These are phyloP conservation scores for Rhynchospora pubera DNA, from an alignment of 176 grass and related monocot species.

Conservation along the genomic window DNA sequence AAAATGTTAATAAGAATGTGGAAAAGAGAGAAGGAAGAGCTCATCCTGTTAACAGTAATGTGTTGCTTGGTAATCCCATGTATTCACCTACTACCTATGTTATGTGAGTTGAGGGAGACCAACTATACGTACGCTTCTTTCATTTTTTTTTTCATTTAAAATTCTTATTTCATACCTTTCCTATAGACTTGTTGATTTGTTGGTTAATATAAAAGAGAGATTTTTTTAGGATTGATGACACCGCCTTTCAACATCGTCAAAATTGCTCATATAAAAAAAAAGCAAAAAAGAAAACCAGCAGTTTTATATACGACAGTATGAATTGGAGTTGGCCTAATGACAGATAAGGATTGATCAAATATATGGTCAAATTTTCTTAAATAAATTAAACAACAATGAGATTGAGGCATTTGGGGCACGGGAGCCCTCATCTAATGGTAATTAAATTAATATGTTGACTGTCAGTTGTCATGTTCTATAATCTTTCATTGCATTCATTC, in stretches of 20 bases:
- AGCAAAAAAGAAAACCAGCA: neutral
- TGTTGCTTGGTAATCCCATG: neutral
- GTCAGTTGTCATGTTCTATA: no score
- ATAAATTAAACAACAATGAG: no score
- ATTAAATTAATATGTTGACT: no score
- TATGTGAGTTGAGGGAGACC: neutral
- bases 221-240: neutral
- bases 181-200: neutral
- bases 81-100: neutral
- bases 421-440: no score
- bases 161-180: neutral
- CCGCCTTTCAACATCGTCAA: neutral
- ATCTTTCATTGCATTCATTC: no score
- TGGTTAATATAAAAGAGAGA: neutral
- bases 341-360: neutral
- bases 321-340: neutral
- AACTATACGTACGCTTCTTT: neutral
- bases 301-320: neutral
- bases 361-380: no score
- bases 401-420: no score
- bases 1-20: constrained; percentile 11
- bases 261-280: neutral
- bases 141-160: neutral
- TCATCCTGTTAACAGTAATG: neutral
- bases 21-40: neutral